Base-by-base conservation (phyloP, 73 alveolate genomes). In the Halteria grandinella region DNA sequence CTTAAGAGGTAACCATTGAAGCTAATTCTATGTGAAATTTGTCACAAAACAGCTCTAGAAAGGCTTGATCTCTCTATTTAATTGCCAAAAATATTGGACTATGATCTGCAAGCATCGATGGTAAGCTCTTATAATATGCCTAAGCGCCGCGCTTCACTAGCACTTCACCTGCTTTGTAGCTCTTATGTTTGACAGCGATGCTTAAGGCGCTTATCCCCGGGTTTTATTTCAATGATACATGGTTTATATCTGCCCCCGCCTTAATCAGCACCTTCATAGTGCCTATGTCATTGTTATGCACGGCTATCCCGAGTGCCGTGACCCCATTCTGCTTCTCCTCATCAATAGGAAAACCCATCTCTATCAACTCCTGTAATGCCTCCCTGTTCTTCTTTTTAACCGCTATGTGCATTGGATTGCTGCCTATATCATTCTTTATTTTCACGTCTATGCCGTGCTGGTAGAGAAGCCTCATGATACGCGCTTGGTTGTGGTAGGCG, bases 291-390 rank as follows among this genome's bases (percentile, higher is more conserved):
- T 44, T 33, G 29, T 75, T 79, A 1, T 27, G 25, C 5, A 71
- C 50, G 1, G 87, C 87, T 1, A 75, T 55, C 23, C 70, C 71
- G 12, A 75, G 55, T 1, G 87, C 87, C 1, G 87, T 58, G 15
- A 55, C 48, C 12, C 87, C 87, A 20, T 58, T 58, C 8, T 75
- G 55, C 32, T 55, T 75, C 17, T 21, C 12, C 33, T 24, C 10
- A 23, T 75, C 71, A 17, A 75, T 10, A 7, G 87, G 87, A 24
- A 27, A 75, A 12, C 49, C 52, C 31, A 49, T 12, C 10, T 75
- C 66, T 0, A 75, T n/a, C 21, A 75, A 39, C 33, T 21, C 17
- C 44, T 75, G 15, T 5, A 75, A 78, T 12, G 58, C 45, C 1
- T 40, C 58, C 6, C 5, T 48, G 28, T 58, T 41, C 37, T 37